Conservation (phyloP, 495 filamentous ascomycete species). For the Evernia prunastri region DNA sequence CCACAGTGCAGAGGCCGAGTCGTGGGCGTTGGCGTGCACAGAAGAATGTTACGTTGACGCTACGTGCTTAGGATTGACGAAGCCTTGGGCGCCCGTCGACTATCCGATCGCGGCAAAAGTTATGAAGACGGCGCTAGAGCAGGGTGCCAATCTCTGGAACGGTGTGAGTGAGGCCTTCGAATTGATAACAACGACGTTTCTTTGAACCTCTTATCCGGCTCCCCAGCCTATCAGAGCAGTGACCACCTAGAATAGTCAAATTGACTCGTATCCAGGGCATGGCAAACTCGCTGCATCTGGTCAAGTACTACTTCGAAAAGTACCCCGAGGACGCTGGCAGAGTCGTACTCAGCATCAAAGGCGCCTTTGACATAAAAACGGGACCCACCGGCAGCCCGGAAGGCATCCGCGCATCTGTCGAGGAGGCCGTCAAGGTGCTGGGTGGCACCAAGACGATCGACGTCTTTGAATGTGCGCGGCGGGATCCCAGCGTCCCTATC, state of each 20-base stretch:
- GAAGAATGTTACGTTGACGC: background rate
- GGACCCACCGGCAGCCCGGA: slow-evolving; percentile 54
- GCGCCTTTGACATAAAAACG: slow-evolving; percentile 28
- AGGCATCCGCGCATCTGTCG: slow-evolving; percentile 54
- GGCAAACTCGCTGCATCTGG: slow-evolving; percentile 54
- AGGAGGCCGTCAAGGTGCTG: background rate
- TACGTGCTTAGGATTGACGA: background rate
- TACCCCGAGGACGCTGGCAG: slow-evolving; percentile 54
- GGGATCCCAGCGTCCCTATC: background rate
- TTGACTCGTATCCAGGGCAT: background rate
- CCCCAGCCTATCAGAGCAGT: background rate
- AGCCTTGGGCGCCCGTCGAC: background rate
- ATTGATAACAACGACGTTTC: background rate
- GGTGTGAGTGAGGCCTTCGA: slow-evolving; percentile 34
- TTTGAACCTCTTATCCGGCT: background rate
- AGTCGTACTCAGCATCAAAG: slow-evolving; percentile 55
- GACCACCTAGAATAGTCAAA: background rate
- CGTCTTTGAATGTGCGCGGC: background rate
- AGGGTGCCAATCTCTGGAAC: slow-evolving; percentile 71
- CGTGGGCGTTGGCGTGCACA: background rate
- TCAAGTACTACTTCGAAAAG: slow-evolving; percentile 51
- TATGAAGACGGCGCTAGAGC: slow-evolving; percentile 57
- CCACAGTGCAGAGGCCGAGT: background rate
- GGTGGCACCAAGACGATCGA: background rate
- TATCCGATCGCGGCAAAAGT: slow-evolving; percentile 28